Percentiles rank a stretch among this genome's conserved stretches.
Conservation (phyloP, 2,329 filamentous ascomycete genomes). For the Botrytis pseudocinerea region DNA sequence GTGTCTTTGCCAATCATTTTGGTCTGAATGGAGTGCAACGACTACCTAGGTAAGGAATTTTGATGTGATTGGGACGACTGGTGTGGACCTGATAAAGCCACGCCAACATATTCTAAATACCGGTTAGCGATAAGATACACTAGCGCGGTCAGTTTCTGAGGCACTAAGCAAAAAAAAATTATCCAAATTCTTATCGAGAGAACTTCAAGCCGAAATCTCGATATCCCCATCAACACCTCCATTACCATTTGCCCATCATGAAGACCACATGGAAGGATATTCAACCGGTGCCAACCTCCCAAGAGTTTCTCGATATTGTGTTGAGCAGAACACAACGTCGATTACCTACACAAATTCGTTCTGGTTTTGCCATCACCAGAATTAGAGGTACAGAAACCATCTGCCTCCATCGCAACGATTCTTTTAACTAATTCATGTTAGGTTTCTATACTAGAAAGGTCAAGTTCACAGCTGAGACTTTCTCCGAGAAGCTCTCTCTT, state of each 20-base stretch:
- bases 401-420: constrained; percentile 9
- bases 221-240: constrained; percentile 14
- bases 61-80: neutral
- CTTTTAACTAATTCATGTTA: constrained; percentile 39
- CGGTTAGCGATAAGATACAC: constrained; percentile 26
- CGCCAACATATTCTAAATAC: neutral
- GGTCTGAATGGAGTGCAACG: neutral
- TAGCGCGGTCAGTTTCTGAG: constrained; percentile 20
- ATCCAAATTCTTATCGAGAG: constrained; percentile 25
- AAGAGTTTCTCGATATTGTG: constrained; percentile 98
- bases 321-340: constrained; percentile 90
- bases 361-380: constrained; percentile 93
- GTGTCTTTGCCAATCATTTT: neutral
- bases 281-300: constrained; percentile 82
- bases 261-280: constrained; percentile 74
- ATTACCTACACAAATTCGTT: constrained; percentile 90
- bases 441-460: constrained; percentile 97
- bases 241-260: constrained; percentile 46
- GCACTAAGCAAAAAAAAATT: constrained; percentile 23
- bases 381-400: constrained; percentile 60
- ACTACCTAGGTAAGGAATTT: neutral
- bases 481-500: constrained; percentile 85
- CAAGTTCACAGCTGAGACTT: constrained; percentile 97
- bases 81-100: neutral
- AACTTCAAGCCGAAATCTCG: constrained; percentile 23